phyloP scores from a whole-genome alignment of 163 green algal genomes.

The Volvox carteri region DNA sequence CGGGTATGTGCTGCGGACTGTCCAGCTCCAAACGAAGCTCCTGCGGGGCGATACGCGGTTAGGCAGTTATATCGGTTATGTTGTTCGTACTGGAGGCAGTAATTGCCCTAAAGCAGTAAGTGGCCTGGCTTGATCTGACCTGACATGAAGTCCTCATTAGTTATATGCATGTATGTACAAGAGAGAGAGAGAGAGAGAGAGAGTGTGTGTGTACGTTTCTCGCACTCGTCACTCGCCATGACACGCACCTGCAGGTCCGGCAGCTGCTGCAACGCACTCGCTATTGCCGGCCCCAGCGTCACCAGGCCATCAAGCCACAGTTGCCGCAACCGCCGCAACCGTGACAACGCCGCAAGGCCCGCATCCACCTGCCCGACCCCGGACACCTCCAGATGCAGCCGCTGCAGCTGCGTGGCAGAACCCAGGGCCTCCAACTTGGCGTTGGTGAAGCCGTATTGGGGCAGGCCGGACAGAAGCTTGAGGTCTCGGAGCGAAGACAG shows the following conservation, averaged over 20 bases:
- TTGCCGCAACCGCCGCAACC: neutral
- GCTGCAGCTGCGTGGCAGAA: conserved; percentile 28
- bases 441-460: conserved; percentile 18
- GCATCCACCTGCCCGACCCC: conserved; percentile 19
- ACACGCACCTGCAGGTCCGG: conserved; percentile 35
- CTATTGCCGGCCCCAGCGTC: neutral
- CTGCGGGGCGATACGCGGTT: too few relatives aligned
- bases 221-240: too few relatives aligned
- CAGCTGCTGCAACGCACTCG: conserved; percentile 6
- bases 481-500: conserved; percentile 34
- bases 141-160: too few relatives aligned
- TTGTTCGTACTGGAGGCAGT: too few relatives aligned
- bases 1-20: conserved; percentile 27
- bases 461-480: conserved; percentile 45
- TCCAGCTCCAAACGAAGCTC: conserved; percentile 40
- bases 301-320: conserved; percentile 41
- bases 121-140: too few relatives aligned
- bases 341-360: conserved; percentile 33
- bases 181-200: too few relatives aligned
- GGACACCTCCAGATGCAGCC: conserved; percentile 46
- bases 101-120: too few relatives aligned
- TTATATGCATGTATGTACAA: too few relatives aligned
- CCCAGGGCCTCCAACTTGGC: conserved; percentile 44
- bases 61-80: too few relatives aligned
- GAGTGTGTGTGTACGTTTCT: too few relatives aligned